phyloP scores from a whole-genome alignment of 2,329 filamentous ascomycete species.

The Alternaria burnsii region DNA sequence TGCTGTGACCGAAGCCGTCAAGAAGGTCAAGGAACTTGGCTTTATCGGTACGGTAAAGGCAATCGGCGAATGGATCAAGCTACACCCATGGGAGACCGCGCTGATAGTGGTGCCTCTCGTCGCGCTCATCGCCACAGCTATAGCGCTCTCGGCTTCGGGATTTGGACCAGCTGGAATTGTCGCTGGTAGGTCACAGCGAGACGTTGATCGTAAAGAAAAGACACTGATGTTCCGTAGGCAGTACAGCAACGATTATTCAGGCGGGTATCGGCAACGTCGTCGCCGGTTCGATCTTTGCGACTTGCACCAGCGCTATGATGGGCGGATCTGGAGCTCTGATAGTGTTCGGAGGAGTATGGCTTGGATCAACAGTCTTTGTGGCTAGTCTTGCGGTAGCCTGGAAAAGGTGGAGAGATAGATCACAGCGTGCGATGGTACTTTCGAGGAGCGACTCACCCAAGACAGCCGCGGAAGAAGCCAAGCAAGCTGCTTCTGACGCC shows the following conservation, averaged over 20 bases:
- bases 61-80: slow-evolving; percentile 4
- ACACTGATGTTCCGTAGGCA: slow-evolving; percentile 22
- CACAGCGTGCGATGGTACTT: not conserved
- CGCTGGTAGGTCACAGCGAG: not conserved
- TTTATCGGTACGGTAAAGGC: not conserved
- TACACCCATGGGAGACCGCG: slow-evolving; percentile 12
- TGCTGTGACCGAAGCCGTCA: not conserved
- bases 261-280: slow-evolving; percentile 28
- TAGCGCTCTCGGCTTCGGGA: slow-evolving; percentile 3
- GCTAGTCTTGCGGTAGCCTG: not conserved
- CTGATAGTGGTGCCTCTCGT: slow-evolving; percentile 11
- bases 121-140: slow-evolving; percentile 4
- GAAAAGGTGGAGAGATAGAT: not conserved
- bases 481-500: not conserved
- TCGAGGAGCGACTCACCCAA: no score
- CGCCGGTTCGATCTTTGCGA: slow-evolving; percentile 32
- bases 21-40: not conserved
- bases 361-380: not conserved
- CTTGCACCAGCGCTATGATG: slow-evolving; percentile 37
- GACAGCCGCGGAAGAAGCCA: no score
- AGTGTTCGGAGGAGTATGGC: slow-evolving; percentile 18
- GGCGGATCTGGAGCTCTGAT: slow-evolving; percentile 27
- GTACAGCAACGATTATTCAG: slow-evolving; percentile 34
- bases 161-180: slow-evolving; percentile 11
- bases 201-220: fast-evolving